phyloP scores from a whole-genome alignment of 148 eudicot species.

The Chenopodium suecicum region DNA sequence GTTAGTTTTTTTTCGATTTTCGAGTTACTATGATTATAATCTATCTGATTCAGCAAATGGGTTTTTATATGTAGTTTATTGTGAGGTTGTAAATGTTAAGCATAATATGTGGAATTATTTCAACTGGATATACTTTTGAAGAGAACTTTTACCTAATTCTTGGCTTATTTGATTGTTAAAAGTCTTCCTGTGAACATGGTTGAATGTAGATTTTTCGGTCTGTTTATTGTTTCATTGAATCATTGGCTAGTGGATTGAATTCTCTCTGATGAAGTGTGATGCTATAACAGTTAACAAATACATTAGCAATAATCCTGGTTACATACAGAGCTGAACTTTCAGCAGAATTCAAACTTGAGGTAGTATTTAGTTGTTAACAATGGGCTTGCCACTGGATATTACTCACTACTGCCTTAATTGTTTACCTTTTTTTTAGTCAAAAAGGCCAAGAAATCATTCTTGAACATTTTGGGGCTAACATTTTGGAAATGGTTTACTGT shows the following conservation, averaged over 20 bases:
- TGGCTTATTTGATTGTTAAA: background rate
- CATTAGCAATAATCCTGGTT: background rate
- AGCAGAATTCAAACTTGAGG: background rate
- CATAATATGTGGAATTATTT: background rate
- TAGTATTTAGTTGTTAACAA: background rate
- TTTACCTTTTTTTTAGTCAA: too few relatives aligned
- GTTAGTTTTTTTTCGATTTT: constrained; percentile 30
- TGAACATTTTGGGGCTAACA: background rate
- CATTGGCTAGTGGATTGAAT: background rate
- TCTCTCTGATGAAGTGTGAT: constrained; percentile 1
- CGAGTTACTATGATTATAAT: background rate
- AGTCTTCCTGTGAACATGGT: background rate
- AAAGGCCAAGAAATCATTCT: background rate
- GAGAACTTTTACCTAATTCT: too few relatives aligned
- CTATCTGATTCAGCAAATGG: background rate
- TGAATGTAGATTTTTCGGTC: too few relatives aligned
- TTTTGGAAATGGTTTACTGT: background rate
- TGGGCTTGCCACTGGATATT: background rate
- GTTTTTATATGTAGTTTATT: background rate
- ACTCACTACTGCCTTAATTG: too few relatives aligned
- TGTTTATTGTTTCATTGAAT: background rate
- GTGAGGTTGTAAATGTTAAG: background rate
- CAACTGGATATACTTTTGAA: background rate
- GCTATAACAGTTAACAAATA: too few relatives aligned
- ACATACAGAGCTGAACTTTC: background rate